Percentiles rank a stretch among this genome's conserved stretches.
These are phyloP conservation scores for Phytophthora sp. DNA, from an alignment of 352 stramenopile genomes.

Conservation along the genomic window DNA sequence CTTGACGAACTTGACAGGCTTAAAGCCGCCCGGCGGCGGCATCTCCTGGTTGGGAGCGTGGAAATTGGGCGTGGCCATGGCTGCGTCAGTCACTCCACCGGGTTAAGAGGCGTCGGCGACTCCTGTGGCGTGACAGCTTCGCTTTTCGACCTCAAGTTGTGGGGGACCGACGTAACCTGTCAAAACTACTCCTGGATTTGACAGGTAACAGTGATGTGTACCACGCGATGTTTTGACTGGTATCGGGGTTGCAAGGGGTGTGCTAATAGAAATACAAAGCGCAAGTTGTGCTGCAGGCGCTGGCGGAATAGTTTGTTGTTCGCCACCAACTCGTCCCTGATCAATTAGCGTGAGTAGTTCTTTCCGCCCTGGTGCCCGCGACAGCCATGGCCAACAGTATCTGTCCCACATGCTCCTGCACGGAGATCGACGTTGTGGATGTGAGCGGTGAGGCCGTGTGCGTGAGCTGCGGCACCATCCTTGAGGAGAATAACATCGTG, in stretches of 20 bases:
- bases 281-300: background rate
- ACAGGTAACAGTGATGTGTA: background rate
- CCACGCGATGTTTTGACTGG: conserved; percentile 19
- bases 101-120: background rate
- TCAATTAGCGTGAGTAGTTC: conserved; percentile 1
- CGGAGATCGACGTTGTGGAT: conserved; percentile 95
- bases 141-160: conserved; percentile 37
- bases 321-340: conserved; percentile 32
- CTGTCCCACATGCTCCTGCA: conserved; percentile 96
- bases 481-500: conserved; percentile 98
- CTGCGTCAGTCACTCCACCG: conserved; percentile 11
- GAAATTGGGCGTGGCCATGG: conserved; percentile 88
- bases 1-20: conserved; percentile 67
- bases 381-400: conserved; percentile 58
- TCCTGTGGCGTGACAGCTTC: conserved; percentile 12
- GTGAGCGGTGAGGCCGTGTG: conserved; percentile 89
- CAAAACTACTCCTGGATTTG: background rate
- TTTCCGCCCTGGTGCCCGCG: background rate
- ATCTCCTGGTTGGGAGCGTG: conserved; percentile 80
- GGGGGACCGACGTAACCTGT: background rate
- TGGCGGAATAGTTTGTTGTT: conserved; percentile 36
- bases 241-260: conserved; percentile 12
- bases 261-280: conserved; percentile 4
- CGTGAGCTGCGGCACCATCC: conserved; percentile 91
- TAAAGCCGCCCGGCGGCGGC: conserved; percentile 81